These are phyloP conservation scores for Myriosclerotinia duriaeana DNA, from an alignment of 2,329 filamentous ascomycete genomes.

Conservation along the genomic window DNA sequence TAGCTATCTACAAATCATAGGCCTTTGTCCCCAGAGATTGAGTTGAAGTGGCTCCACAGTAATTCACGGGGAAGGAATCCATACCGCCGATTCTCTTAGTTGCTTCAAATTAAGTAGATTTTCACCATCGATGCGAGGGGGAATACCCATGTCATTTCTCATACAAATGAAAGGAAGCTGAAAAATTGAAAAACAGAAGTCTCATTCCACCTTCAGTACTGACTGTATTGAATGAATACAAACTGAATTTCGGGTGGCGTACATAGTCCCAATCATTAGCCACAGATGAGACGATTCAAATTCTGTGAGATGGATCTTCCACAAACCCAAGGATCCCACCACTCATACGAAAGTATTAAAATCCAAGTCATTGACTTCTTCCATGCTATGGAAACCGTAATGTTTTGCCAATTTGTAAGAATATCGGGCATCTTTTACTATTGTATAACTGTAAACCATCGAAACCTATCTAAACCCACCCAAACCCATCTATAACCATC, in stretches of 20 bases:
- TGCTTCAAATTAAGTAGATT: conserved; percentile 16
- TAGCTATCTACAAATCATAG: conserved; percentile 19
- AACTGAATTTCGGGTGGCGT: background rate
- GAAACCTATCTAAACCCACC: too few relatives aligned
- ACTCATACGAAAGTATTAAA: background rate
- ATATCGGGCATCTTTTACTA: too few relatives aligned
- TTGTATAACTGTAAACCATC: too few relatives aligned
- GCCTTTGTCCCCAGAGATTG: background rate
- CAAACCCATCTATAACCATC: too few relatives aligned
- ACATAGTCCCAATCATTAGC: background rate
- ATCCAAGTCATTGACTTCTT: background rate
- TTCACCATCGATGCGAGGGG: background rate
- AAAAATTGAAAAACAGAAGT: background rate
- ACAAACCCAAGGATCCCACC: background rate
- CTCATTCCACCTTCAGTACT: background rate
- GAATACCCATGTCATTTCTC: background rate
- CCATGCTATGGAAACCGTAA: too few relatives aligned
- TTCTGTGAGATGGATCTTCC: background rate
- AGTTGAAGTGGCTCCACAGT: conserved; percentile 21
- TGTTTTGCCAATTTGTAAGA: too few relatives aligned
- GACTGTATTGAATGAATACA: background rate
- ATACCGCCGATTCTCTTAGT: conserved; percentile 16
- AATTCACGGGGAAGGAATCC: conserved; percentile 7
- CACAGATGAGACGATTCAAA: conserved; percentile 4
- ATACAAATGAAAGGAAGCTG: background rate